Conservation (phyloP, 2,329 filamentous ascomycete species). For the Aciculosporium take region DNA sequence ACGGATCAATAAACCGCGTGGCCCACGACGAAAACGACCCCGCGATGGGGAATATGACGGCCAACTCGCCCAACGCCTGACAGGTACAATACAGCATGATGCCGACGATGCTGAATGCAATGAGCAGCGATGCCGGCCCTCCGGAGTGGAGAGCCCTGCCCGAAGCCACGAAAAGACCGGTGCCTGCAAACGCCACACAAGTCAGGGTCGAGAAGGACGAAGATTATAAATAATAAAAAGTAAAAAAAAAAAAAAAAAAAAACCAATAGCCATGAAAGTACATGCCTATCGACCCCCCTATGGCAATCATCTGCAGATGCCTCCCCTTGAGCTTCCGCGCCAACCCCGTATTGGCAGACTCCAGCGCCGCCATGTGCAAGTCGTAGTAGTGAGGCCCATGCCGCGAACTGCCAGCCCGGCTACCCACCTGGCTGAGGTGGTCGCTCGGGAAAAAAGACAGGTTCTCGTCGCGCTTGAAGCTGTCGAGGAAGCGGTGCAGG, state of each 20-base stretch:
- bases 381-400: conserved; percentile 38
- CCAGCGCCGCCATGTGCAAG: conserved; percentile 45
- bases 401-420: conserved; percentile 1
- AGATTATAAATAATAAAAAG: neutral
- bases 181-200: conserved; percentile 23
- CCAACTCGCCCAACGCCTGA: conserved; percentile 81
- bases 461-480: conserved; percentile 48
- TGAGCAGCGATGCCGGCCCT: conserved; percentile 62
- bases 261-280: neutral
- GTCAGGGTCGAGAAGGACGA: neutral
- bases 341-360: conserved; percentile 63
- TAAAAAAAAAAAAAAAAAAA: too few species aligned
- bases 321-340: conserved; percentile 65
- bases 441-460: conserved; percentile 32
- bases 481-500: conserved; percentile 37
- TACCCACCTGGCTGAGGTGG: conserved; percentile 23
- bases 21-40: conserved; percentile 89
- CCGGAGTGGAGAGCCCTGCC: conserved; percentile 56
- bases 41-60: conserved; percentile 78
- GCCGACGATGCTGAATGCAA: conserved; percentile 69
- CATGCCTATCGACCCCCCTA: conserved; percentile 74
- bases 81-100: conserved; percentile 85
- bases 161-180: conserved; percentile 76
- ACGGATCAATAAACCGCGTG: conserved; percentile 81
- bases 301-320: conserved; percentile 95